Conservation (phyloP, 345 rosid species). For the Diplotaxis tenuifolia region DNA sequence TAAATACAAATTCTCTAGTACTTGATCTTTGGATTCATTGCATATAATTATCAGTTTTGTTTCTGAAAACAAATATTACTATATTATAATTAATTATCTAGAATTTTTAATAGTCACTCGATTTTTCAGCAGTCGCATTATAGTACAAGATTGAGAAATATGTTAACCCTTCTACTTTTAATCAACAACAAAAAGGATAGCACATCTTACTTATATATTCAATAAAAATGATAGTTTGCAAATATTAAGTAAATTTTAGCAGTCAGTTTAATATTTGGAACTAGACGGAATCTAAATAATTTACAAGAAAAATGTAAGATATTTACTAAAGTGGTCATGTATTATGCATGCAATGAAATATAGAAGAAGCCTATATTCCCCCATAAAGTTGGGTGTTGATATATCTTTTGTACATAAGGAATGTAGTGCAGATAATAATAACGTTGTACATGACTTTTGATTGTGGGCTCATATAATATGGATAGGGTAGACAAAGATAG, state of each 20-base stretch:
- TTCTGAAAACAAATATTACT: not conserved
- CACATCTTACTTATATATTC: not conserved
- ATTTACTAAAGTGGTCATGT: not conserved
- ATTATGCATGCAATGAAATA: not conserved
- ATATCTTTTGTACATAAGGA: not conserved
- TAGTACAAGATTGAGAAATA: not conserved
- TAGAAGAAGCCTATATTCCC: not conserved
- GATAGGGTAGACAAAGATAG: slow-evolving; percentile 28
- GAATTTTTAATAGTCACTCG: not conserved
- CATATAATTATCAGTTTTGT: not conserved
- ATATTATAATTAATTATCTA: not conserved
- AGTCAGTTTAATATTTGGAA: not conserved
- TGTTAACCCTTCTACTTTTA: not conserved
- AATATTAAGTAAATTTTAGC: not conserved
- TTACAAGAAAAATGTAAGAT: not conserved
- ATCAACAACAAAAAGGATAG: not conserved
- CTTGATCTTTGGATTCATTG: slow-evolving; percentile 19
- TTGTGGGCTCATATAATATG: not conserved
- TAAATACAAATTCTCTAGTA: slow-evolving; percentile 22
- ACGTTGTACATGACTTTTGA: slow-evolving; percentile 25
- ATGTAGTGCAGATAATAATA: slow-evolving; percentile 20
- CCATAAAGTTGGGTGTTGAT: not conserved
- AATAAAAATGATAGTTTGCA: not conserved
- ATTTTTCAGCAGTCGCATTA: not conserved
- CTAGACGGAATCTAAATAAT: not conserved